phyloP scores from a whole-genome alignment of 1,284 basidiomycete genomes.

The Trichosporon sp. region DNA sequence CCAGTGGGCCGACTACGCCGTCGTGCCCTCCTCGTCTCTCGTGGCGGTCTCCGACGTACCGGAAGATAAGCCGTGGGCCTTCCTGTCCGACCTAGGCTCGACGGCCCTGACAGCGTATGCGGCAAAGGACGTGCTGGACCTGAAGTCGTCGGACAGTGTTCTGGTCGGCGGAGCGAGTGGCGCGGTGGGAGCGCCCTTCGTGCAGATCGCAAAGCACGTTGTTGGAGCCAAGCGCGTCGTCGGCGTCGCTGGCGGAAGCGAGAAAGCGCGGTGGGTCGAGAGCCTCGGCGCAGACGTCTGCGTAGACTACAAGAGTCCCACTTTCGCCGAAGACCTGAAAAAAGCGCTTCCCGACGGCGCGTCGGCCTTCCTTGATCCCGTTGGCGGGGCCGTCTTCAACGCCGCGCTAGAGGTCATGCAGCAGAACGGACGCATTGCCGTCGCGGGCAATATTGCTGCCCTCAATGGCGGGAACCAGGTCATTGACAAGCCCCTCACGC shows the following conservation, averaged over 20 bases:
- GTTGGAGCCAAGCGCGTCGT: constrained; percentile 49
- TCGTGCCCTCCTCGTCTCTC: constrained; percentile 16
- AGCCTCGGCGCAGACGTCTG: constrained; percentile 50
- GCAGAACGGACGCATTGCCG: constrained; percentile 43
- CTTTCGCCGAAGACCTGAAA: constrained; percentile 7
- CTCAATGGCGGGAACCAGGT: constrained; percentile 11
- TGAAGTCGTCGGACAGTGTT: constrained; percentile 41
- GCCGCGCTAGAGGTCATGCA: constrained; percentile 40
- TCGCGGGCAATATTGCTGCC: constrained; percentile 37
- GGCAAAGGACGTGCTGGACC: constrained; percentile 39
- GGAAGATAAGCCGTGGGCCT: background rate
- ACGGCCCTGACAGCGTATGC: constrained; percentile 35
- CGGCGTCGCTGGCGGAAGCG: constrained; percentile 51
- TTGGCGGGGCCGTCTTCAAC: constrained; percentile 49
- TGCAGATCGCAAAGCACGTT: constrained; percentile 46
- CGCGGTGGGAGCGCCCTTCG: constrained; percentile 31
- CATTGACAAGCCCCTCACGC: constrained; percentile 17
- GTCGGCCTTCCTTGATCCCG: constrained; percentile 45
- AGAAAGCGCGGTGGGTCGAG: constrained; percentile 50
- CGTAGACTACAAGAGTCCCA: constrained; percentile 51
- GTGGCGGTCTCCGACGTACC: background rate
- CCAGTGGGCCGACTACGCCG: constrained; percentile 35
- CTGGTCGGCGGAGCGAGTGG: constrained; percentile 48
- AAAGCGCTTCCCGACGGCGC: constrained; percentile 23
- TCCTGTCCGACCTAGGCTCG: constrained; percentile 24